A percentile compares a stretch with the other conserved stretches of the same genome.
These are phyloP conservation scores for Starmerella bombicola DNA, from an alignment of 805 yeast genomes.

Conservation along the genomic window DNA sequence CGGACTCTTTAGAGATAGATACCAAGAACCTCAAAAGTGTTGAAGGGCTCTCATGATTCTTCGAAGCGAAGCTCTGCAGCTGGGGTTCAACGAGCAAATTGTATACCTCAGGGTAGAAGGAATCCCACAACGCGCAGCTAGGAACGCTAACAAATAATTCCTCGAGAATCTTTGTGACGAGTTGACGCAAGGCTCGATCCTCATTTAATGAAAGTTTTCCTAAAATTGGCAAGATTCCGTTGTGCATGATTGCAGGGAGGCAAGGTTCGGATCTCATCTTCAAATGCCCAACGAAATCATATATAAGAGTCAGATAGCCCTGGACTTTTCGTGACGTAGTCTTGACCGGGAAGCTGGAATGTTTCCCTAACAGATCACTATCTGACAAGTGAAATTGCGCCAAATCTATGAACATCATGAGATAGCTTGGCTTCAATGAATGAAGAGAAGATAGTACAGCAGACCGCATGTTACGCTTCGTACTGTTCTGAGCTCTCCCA, in stretches of 20 bases:
- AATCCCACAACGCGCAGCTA: conserved; percentile 42
- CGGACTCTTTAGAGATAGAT: conserved; percentile 41
- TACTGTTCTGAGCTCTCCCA: conserved; percentile 76
- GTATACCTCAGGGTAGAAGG: conserved; percentile 40
- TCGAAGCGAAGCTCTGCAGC: conserved; percentile 52
- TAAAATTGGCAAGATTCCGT: conserved; percentile 15
- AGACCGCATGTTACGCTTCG: conserved; percentile 55
- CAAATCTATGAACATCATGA: conserved; percentile 48
- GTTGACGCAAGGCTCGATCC: conserved; percentile 50
- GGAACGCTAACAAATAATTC: conserved; percentile 45
- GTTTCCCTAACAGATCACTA: not conserved
- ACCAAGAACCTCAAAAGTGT: conserved; percentile 55
- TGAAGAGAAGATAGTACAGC: conserved; percentile 29
- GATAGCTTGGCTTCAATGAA: conserved; percentile 31
- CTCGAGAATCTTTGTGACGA: conserved; percentile 53
- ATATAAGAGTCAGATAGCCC: conserved; percentile 54
- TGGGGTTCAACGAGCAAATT: conserved; percentile 48
- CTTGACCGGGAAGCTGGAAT: not conserved
- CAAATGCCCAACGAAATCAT: conserved; percentile 44
- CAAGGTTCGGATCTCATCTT: conserved; percentile 45
- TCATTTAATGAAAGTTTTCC: conserved; percentile 29
- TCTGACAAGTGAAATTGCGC: conserved; percentile 44
- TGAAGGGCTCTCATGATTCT: conserved; percentile 75
- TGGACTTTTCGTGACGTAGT: conserved; percentile 9
- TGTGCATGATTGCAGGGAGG: conserved; percentile 36